Evolutionary conservation across 345 rosid species (phyloP).

Genomic region (Heritiera fomes): DNA sequence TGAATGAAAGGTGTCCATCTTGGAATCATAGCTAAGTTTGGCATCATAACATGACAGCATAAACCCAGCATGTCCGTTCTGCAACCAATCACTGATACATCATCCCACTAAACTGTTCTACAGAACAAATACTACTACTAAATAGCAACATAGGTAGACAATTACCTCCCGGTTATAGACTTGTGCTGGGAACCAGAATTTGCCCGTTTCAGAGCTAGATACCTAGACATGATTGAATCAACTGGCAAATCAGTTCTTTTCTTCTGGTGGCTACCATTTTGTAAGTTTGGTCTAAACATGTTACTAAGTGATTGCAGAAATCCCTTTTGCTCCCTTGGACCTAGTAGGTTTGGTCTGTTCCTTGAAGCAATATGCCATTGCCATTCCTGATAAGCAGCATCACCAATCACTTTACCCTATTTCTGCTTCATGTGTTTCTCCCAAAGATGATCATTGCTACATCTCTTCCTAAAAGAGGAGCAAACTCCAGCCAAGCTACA

Average conservation of each 20-base stretch:
- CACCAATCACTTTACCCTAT: constrained; percentile 76
- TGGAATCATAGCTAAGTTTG: constrained; percentile 60
- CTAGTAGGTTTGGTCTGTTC: constrained; percentile 23
- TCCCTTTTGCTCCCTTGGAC: constrained; percentile 35
- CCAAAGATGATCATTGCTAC: constrained; percentile 71
- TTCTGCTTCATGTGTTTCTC: constrained; percentile 68
- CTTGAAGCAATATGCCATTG: constrained; percentile 45
- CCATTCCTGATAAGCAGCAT: constrained; percentile 66
- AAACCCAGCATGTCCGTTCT: constrained; percentile 90
- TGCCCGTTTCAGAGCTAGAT: constrained; percentile 73
- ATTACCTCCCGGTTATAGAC: constrained; percentile 89
- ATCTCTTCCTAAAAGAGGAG: constrained; percentile 56
- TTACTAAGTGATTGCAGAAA: constrained; percentile 30
- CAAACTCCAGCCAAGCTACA: constrained; percentile 70
- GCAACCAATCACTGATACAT: constrained; percentile 30
- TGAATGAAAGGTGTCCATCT: constrained; percentile 70
- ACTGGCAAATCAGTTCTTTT: constrained; percentile 29
- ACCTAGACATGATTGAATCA: constrained; percentile 69
- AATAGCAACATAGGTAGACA: no score
- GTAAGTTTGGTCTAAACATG: constrained; percentile 35
- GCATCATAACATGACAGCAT: constrained; percentile 94
- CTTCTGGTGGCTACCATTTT: constrained; percentile 7
- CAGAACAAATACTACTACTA: no score
- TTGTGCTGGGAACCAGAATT: constrained; percentile 86
- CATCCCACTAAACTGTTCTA: no score